A percentile compares a stretch with the other conserved stretches of the same genome.
phyloP scores from a whole-genome alignment of 2,329 filamentous ascomycete species.

The Alternaria burnsii region DNA sequence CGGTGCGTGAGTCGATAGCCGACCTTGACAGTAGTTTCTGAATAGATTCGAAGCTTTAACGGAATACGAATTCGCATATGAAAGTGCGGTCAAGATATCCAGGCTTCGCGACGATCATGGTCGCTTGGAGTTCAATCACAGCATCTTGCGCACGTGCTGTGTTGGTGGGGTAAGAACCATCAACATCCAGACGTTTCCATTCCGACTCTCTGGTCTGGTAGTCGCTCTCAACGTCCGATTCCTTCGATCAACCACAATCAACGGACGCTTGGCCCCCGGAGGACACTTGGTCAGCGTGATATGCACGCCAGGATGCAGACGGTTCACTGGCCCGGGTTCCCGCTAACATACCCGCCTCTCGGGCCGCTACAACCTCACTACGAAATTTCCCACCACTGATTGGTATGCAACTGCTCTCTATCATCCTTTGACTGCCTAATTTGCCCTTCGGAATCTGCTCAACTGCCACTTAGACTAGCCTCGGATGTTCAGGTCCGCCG shows the following conservation, averaged over 20 bases:
- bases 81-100: constrained; percentile 3
- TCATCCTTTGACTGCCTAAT: constrained; percentile 27
- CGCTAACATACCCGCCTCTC: constrained; percentile 40
- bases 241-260: constrained; percentile 20
- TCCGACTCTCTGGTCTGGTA: constrained; percentile 9
- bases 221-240: not conserved
- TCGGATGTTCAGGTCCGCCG: constrained; percentile 47
- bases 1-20: not conserved
- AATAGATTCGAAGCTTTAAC: not conserved
- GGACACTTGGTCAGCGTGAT: constrained; percentile 30
- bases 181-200: constrained; percentile 12
- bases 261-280: constrained; percentile 32
- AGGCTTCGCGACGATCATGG: not conserved
- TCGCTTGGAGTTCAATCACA: constrained; percentile 1
- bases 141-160: not conserved
- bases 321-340: constrained; percentile 38
- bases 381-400: constrained; percentile 49
- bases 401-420: constrained; percentile 9
- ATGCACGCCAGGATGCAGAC: constrained; percentile 30
- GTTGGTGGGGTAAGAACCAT: constrained; percentile 1
- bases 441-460: constrained; percentile 23
- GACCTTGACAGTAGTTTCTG: not conserved
- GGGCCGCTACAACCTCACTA: constrained; percentile 36
- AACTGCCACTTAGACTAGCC: constrained; percentile 36
- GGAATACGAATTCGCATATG: not conserved